Percentiles rank a stretch among this genome's conserved stretches.
These are phyloP conservation scores for Boletus coffeatus DNA, from an alignment of 1,284 basidiomycete species.

Conservation along the genomic window DNA sequence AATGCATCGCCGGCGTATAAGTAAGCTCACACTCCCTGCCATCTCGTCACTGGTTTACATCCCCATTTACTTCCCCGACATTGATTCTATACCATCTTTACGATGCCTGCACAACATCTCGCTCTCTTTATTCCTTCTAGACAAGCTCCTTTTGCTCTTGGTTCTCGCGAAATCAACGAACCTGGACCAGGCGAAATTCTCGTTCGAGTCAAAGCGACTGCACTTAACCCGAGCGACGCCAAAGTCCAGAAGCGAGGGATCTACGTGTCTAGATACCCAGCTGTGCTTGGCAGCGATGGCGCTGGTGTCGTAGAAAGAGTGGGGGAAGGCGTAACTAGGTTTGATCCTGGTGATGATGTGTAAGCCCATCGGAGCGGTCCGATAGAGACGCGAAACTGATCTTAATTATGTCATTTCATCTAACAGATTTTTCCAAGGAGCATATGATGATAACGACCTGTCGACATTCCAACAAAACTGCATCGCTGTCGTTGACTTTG, in stretches of 20 bases:
- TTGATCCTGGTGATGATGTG: constrained; percentile 56
- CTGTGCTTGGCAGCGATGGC: constrained; percentile 51
- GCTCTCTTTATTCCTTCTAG: constrained; percentile 29
- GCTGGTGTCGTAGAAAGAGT: constrained; percentile 51
- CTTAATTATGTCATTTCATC: constrained; percentile 14
- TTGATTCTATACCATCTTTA: constrained; percentile 5
- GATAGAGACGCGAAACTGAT: constrained; percentile 14
- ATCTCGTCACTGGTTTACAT: constrained; percentile 19
- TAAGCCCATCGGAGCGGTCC: constrained; percentile 25
- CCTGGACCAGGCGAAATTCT: constrained; percentile 38
- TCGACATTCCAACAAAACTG: constrained; percentile 49
- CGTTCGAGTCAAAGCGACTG: constrained; percentile 37
- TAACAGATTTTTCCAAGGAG: constrained; percentile 38
- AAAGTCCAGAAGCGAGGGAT: constrained; percentile 32
- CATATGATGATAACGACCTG: constrained; percentile 32
- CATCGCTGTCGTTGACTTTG: constrained; percentile 35
- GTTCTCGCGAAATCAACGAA: constrained; percentile 31
- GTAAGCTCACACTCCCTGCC: constrained; percentile 15
- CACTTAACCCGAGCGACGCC: constrained; percentile 39
- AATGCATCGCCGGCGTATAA: constrained; percentile 29
- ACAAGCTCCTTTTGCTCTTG: constrained; percentile 26
- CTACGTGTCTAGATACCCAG: constrained; percentile 35
- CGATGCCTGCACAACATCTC: constrained; percentile 24
- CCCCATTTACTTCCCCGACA: constrained; percentile 10
- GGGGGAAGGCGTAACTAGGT: constrained; percentile 44